Base-by-base conservation (phyloP, 73 alveolate genomes). In the Paramecium pentaurelia region DNA sequence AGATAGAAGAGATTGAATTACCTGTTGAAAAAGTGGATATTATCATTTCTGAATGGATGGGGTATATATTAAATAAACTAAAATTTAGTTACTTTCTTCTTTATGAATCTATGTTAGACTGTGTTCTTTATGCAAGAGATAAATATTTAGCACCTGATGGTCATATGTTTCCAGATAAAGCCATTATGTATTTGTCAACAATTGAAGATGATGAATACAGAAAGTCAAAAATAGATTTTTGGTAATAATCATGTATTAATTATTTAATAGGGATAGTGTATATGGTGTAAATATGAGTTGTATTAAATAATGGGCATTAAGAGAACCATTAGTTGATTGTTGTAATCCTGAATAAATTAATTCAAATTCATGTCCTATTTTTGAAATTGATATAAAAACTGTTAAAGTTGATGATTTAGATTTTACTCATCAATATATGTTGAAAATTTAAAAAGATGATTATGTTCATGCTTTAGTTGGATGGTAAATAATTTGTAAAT, bases 11-110 rank as follows among this genome's bases (percentile, higher is more conserved):
- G 45, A 94, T 98, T 42, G 96, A 73, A 86, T 93, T 97, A 54
- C 99, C 99, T 16, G 98, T 95, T 42, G 95, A 94, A 59, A 91
- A 96, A 88, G 99, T 97, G 3, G 99, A 97, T 92, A 97, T 97
- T 73, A 97, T 97, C 77, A 92, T 97, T 54, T 96, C 98, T 59
- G 99, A 97, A 88, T 97, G 99, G 99, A 97, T 97, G 99, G 99
- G 99, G 42, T 97, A 64, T 4, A 12, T 10, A 27, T 22, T 22
- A 12, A 64, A 32, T 54, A 16, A 54, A 54, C 70, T 54, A 34
- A 32, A 64, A 7, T 64, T 64, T 32, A 64, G 84, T 64, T 64
- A 97, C 95, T 97, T 97, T 84, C 92, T 97, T 54, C 91, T 97
- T 25, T 97, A 96, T 86, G 99, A 97, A 92, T 93, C 99, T 18